Conservation (phyloP, 768 basidiomycete genomes). For the Imleria badia region DNA sequence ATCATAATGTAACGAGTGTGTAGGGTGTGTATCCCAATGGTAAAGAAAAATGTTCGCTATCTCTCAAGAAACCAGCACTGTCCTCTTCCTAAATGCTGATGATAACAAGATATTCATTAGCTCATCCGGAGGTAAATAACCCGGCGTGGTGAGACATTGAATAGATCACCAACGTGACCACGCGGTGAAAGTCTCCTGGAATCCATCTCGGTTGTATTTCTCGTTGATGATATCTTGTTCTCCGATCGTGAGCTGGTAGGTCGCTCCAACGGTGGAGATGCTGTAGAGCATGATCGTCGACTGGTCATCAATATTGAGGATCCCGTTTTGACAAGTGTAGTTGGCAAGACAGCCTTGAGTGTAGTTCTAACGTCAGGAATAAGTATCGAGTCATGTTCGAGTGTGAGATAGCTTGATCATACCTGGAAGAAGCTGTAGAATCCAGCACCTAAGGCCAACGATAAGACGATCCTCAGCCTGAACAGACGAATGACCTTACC, state of each 20-base stretch:
- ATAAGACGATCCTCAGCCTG: background rate
- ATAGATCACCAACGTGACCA: slow-evolving; percentile 32
- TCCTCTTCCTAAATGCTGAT: background rate
- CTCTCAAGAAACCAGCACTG: background rate
- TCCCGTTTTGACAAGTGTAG: slow-evolving; percentile 42
- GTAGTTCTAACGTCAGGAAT: slow-evolving; percentile 36
- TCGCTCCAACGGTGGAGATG: slow-evolving; percentile 48
- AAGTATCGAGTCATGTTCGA: background rate
- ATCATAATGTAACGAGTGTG: background rate
- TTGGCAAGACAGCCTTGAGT: slow-evolving; percentile 37
- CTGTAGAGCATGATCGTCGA: slow-evolving; percentile 46
- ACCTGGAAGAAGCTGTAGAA: slow-evolving; percentile 55
- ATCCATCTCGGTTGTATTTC: slow-evolving; percentile 42
- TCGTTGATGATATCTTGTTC: slow-evolving; percentile 36
- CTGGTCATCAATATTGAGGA: slow-evolving; percentile 40
- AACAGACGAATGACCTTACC: slow-evolving; percentile 26
- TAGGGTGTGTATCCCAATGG: background rate
- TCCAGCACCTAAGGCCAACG: slow-evolving; percentile 38
- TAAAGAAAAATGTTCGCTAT: background rate
- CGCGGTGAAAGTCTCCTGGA: slow-evolving; percentile 40
- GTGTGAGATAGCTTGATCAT: background rate
- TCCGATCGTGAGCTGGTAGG: slow-evolving; percentile 41
- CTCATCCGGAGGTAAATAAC: background rate
- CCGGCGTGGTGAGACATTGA: background rate
- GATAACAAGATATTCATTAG: background rate